A percentile compares a stretch with the other conserved stretches of the same genome.
Evolutionary conservation across 768 basidiomycete genomes (phyloP).

Genomic region (Lactifluus volemus): DNA sequence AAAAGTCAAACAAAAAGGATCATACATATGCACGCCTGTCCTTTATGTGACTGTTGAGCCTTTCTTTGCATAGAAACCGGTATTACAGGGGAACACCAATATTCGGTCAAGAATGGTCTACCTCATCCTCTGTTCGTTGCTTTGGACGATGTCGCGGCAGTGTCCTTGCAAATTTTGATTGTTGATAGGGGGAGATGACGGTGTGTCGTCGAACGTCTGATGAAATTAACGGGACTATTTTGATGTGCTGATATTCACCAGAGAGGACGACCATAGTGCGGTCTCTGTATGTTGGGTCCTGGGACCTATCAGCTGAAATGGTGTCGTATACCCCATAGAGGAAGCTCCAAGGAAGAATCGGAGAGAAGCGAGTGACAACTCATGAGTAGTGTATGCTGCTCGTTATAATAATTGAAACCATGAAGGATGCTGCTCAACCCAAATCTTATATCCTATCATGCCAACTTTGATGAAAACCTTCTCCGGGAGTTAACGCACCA

Average conservation of each 20-base stretch:
- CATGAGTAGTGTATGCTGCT: too few species aligned
- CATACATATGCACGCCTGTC: neutral
- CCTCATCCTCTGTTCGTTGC: neutral
- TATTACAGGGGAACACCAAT: neutral
- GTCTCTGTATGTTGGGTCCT: neutral
- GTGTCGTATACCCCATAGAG: neutral
- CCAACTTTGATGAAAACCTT: neutral
- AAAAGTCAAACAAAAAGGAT: neutral
- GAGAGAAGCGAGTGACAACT: too few species aligned
- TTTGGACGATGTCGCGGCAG: neutral
- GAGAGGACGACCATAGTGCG: neutral
- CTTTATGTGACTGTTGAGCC: neutral
- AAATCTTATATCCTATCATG: neutral
- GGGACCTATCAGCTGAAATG: neutral
- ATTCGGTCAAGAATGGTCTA: neutral
- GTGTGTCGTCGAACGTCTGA: neutral
- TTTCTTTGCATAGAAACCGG: neutral
- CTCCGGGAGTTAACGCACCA: too few species aligned
- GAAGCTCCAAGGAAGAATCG: neutral
- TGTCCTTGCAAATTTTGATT: neutral
- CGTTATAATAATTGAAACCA: too few species aligned
- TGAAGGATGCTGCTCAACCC: neutral
- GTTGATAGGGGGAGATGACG: neutral
- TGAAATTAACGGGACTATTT: too few species aligned
- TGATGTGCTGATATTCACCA: neutral